Conservation (phyloP, 2,329 filamentous ascomycete species). For the Pseudogymnoascus sp. region DNA sequence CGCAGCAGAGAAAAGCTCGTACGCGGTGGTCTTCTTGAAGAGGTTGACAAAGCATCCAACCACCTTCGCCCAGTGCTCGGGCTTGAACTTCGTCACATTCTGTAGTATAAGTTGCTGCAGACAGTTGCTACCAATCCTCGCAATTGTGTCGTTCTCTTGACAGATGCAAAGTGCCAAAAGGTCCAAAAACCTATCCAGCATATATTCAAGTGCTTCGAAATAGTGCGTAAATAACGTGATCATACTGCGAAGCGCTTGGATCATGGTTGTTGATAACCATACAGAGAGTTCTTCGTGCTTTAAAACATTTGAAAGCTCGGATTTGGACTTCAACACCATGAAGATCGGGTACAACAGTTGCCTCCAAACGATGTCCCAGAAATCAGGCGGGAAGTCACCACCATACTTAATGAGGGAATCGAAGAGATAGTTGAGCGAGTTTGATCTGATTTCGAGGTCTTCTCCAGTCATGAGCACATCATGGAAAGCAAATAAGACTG, state of each 20-base stretch:
- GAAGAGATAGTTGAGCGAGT: conserved; percentile 92
- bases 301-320: conserved; percentile 90
- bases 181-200: conserved; percentile 96
- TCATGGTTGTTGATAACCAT: conserved; percentile 99
- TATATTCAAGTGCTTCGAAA: conserved; percentile 91
- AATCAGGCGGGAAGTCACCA: conserved; percentile 83
- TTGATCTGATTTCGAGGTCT: conserved; percentile 88
- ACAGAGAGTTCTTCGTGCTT: conserved; percentile 97
- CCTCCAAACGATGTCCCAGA: conserved; percentile 98
- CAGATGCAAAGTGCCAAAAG: conserved; percentile 93
- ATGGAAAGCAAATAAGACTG: conserved; percentile 95
- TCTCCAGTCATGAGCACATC: conserved; percentile 99
- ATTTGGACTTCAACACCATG: conserved; percentile 91
- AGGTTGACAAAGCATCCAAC: conserved; percentile 93
- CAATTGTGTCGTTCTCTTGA: conserved; percentile 98
- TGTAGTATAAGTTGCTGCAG: conserved; percentile 93
- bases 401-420: conserved; percentile 87
- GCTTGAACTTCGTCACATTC: conserved; percentile 86
- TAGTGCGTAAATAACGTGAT: conserved; percentile 98
- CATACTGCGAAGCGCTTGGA: conserved; percentile 96
- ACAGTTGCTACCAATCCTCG: conserved; percentile 95
- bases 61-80: conserved; percentile 87
- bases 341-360: conserved; percentile 98
- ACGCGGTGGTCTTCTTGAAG: conserved; percentile 89
- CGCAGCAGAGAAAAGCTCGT: conserved; percentile 87